A percentile compares a stretch with the other conserved stretches of the same genome.
These are phyloP conservation scores for Rhizopogon vinicolor DNA, from an alignment of 768 basidiomycete genomes.

Conservation along the genomic window DNA sequence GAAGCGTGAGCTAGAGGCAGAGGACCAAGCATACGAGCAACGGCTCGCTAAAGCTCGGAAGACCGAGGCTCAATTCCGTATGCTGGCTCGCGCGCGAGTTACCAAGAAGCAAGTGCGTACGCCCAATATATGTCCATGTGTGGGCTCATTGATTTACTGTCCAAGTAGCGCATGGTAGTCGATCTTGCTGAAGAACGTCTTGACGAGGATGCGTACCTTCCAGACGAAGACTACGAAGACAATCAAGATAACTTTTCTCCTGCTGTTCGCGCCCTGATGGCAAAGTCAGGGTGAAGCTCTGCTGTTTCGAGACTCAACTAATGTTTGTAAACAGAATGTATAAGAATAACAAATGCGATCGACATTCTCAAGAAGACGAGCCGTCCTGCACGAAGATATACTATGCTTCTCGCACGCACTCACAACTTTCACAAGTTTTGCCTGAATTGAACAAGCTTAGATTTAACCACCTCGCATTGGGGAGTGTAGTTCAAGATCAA, in stretches of 20 bases:
- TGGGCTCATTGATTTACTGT: slow-evolving; percentile 2
- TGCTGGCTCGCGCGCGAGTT: slow-evolving; percentile 50
- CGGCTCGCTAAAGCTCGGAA: slow-evolving; percentile 56
- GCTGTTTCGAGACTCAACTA: slow-evolving; percentile 1
- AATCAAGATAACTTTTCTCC: slow-evolving; percentile 63
- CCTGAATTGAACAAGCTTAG: slow-evolving; percentile 78
- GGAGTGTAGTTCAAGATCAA: background rate
- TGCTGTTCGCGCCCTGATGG: slow-evolving; percentile 75
- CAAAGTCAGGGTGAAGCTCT: slow-evolving; percentile 45
- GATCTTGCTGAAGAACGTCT: slow-evolving; percentile 25
- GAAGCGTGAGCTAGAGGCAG: slow-evolving; percentile 61
- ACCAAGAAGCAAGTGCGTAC: slow-evolving; percentile 54
- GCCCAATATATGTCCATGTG: background rate
- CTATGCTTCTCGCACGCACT: slow-evolving; percentile 94
- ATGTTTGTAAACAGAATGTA: slow-evolving; percentile 13
- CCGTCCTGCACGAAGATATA: slow-evolving; percentile 78
- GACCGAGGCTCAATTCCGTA: slow-evolving; percentile 53
- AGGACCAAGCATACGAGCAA: slow-evolving; percentile 61
- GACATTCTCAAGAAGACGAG: slow-evolving; percentile 31
- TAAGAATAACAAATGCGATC: slow-evolving; percentile 2
- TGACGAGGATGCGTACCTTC: slow-evolving; percentile 71
- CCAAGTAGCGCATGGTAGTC: slow-evolving; percentile 18
- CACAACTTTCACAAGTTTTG: slow-evolving; percentile 87
- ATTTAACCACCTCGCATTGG: slow-evolving; percentile 32
- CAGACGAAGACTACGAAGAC: slow-evolving; percentile 40